Evolutionary conservation across 2,329 filamentous ascomycete genomes (phyloP).

Genomic region (Venturiaceae sp.): DNA sequence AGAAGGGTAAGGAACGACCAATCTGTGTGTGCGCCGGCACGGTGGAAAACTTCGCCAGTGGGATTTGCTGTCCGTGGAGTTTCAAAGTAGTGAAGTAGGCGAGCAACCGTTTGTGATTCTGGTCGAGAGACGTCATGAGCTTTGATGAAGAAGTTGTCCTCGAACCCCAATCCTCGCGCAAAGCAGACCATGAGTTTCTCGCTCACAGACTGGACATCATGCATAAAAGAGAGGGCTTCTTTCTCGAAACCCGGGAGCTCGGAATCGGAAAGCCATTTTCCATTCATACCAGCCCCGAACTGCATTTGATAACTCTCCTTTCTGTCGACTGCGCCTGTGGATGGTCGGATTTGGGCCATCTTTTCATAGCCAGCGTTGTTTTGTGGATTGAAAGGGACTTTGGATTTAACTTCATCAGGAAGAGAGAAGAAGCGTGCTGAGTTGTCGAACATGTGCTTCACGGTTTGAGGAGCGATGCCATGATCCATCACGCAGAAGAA

Average conservation of each 20-base stretch:
- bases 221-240: slow-evolving; percentile 43
- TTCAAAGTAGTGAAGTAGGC: slow-evolving; percentile 46
- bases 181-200: slow-evolving; percentile 51
- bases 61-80: slow-evolving; percentile 23
- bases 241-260: slow-evolving; percentile 40
- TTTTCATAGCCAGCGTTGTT: slow-evolving; percentile 53
- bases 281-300: slow-evolving; percentile 45
- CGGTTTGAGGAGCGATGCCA: slow-evolving; percentile 37
- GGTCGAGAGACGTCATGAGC: slow-evolving; percentile 41
- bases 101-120: slow-evolving; percentile 45
- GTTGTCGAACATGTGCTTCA: slow-evolving; percentile 42
- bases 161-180: slow-evolving; percentile 46
- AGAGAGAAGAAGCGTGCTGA: slow-evolving; percentile 46
- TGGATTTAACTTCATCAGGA: slow-evolving; percentile 40
- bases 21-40: slow-evolving; percentile 54
- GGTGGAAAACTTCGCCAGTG: slow-evolving; percentile 37
- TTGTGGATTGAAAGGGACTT: slow-evolving; percentile 43
- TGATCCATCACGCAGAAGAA: slow-evolving; percentile 51
- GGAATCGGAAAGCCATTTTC: slow-evolving; percentile 41
- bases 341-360: slow-evolving; percentile 47
- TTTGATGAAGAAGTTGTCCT: slow-evolving; percentile 45
- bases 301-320: slow-evolving; percentile 57
- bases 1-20: slow-evolving; percentile 55
- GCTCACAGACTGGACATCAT: slow-evolving; percentile 40
- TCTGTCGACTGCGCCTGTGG: slow-evolving; percentile 47